phyloP scores from a whole-genome alignment of 2,329 filamentous ascomycete genomes.

The Hymenoscyphus occultus region DNA sequence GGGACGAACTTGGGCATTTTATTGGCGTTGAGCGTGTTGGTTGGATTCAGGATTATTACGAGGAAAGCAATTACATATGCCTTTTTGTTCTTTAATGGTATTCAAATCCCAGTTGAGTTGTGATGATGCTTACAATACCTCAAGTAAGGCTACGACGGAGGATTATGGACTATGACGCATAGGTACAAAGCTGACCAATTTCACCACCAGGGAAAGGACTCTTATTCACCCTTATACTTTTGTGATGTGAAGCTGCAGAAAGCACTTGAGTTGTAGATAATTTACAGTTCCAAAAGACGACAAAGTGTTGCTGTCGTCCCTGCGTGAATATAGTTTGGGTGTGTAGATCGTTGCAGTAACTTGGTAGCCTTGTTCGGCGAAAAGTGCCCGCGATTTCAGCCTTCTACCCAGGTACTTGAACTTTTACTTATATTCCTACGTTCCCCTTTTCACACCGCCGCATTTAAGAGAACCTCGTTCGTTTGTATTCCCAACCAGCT shows the following conservation, averaged over 20 bases:
- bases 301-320: conserved; percentile 1
- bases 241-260: not conserved
- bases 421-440: not conserved
- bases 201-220: not conserved
- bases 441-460: not conserved
- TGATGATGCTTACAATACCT: not conserved
- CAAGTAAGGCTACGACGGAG: not conserved
- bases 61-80: not conserved
- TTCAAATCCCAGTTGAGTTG: not conserved
- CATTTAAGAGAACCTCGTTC: not conserved
- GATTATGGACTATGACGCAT: not conserved
- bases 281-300: not conserved
- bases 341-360: not conserved
- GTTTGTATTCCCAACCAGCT: not conserved
- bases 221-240: not conserved
- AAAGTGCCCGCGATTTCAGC: conserved; percentile 13
- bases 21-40: conserved; percentile 8
- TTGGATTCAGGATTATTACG: not conserved
- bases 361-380: conserved; percentile 13
- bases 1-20: conserved; percentile 14
- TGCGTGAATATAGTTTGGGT: not conserved
- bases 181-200: not conserved
- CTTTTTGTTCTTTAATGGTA: not conserved
- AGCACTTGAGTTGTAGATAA: not conserved
- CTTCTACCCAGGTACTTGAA: conserved; percentile 7